Evolutionary conservation across 2,329 filamentous ascomycete genomes (phyloP), one percentile per base, ranked within the genome.

Genomic region (Epicoccum sorghinum): DNA sequence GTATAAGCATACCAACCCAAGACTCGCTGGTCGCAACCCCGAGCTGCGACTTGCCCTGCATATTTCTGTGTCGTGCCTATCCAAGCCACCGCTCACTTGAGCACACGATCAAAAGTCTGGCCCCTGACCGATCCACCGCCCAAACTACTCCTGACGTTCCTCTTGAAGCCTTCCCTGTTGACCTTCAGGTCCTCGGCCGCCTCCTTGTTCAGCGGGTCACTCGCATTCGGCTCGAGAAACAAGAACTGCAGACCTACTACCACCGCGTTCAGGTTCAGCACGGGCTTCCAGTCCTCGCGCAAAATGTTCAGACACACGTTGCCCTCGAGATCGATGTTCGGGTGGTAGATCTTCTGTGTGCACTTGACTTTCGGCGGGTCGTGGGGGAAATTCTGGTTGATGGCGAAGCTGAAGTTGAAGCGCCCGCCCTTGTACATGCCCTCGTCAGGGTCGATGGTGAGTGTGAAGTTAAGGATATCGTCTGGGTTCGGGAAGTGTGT

Each of bases 301-400:
- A 99, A 78, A 68, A 99, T 99, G 75, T 99, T 99, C 70, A 99
- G 79, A 80, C 95, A 99, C 59, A 99, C 93, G 73, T 99, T 99
- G 66, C 95, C 95, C 74, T 98, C 91, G 36, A 96, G 83, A 71
- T 99, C 95, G 73, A 99, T 99, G 77, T 99, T 99, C 5, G 95
- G 95, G 75, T 99, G 95, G 79, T 99, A 99, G 68, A 99, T 98
- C 82, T 96, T 98, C 78, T 99, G 91, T 65, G 88, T 89, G 79
- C 95, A 98, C 71, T 90, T 95, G 66, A 99, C 95, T 79, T 98
- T 98, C 18, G 95, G 95, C 59, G 95, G 93, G 75, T 98, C 93
- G 79, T 98, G 95, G 0, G 95, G 95, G 78, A 96, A 99, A 79
- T 90, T 95, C 72, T 93, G 90, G 77, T 91, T 92, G 79, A 99